These are phyloP conservation scores for Candida dajiaensis DNA, from an alignment of 805 yeast species.

Conservation along the genomic window DNA sequence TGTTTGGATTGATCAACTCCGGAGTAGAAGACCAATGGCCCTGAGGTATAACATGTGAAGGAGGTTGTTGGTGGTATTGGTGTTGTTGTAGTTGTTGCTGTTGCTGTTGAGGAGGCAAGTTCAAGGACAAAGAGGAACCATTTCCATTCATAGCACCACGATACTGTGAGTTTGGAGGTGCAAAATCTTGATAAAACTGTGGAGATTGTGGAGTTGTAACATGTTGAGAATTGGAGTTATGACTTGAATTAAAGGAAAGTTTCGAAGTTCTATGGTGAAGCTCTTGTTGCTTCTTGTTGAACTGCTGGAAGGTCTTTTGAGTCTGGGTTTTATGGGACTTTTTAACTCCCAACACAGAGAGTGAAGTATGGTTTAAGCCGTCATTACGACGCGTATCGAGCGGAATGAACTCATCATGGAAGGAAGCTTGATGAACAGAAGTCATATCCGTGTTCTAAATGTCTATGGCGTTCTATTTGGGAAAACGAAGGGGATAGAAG, in stretches of 20 bases:
- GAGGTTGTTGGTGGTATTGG: not conserved
- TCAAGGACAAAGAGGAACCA: not conserved
- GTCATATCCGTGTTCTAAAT: no score
- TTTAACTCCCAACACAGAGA: conserved; percentile 17
- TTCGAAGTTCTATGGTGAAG: not conserved
- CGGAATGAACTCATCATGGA: not conserved
- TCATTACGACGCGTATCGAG: conserved; percentile 19
- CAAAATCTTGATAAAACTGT: conserved; percentile 2
- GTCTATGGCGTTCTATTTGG: not conserved
- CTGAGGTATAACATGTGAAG: conserved; percentile 2
- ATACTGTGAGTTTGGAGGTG: conserved; percentile 2
- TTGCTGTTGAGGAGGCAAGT: not conserved
- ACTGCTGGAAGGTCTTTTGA: conserved; percentile 22
- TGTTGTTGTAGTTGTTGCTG: not conserved
- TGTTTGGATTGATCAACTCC: not conserved
- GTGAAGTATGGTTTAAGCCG: conserved; percentile 21
- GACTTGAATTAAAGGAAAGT: not conserved
- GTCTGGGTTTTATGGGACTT: conserved; percentile 20
- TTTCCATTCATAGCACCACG: not conserved
- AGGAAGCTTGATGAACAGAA: not conserved
- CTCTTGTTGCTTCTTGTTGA: conserved; percentile 14
- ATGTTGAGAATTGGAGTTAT: not conserved
- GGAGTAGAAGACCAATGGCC: conserved; percentile 5
- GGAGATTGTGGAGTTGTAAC: not conserved
- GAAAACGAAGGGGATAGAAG: no score